These are phyloP conservation scores for Striga hermonthica DNA, from an alignment of 305 asterid species.

Conservation along the genomic window DNA sequence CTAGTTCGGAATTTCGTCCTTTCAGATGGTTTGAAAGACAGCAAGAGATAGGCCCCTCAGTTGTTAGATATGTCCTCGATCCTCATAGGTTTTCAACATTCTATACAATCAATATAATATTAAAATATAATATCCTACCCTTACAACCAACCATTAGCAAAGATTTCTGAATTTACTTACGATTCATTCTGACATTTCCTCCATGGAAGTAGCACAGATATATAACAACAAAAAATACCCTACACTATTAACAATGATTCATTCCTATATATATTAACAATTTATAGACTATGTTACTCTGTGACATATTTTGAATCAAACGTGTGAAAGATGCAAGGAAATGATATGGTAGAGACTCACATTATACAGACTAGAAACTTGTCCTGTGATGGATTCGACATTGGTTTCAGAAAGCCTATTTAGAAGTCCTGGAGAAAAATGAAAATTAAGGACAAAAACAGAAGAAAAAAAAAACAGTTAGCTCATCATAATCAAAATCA, in stretches of 20 bases:
- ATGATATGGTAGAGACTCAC: constrained; percentile 38
- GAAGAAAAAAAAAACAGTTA: neutral
- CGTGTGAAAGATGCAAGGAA: constrained; percentile 16
- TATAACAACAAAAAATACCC: neutral
- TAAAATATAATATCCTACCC: neutral
- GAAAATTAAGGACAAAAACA: constrained; percentile 17
- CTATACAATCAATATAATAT: neutral
- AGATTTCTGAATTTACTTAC: neutral
- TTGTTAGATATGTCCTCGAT: neutral
- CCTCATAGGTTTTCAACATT: constrained; percentile 11
- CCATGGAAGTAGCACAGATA: neutral
- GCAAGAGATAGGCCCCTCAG: neutral
- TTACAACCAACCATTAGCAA: constrained; percentile 8
- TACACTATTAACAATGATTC: constrained; percentile 10
- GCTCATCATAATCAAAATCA: neutral
- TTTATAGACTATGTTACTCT: constrained; percentile 11
- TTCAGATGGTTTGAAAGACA: constrained; percentile 11
- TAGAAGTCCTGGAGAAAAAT: constrained; percentile 60
- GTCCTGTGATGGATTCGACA: constrained; percentile 71
- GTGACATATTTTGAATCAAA: constrained; percentile 1
- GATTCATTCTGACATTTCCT: constrained; percentile 9
- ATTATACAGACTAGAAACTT: constrained; percentile 55
- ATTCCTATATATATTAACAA: constrained; percentile 3
- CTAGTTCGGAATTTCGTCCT: no score
- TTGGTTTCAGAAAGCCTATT: constrained; percentile 80